Percentiles rank a stretch among this genome's conserved stretches.
Evolutionary conservation across 371 early-diverging fungal species (phyloP).

Genomic region (Apophysomyces variabilis): DNA sequence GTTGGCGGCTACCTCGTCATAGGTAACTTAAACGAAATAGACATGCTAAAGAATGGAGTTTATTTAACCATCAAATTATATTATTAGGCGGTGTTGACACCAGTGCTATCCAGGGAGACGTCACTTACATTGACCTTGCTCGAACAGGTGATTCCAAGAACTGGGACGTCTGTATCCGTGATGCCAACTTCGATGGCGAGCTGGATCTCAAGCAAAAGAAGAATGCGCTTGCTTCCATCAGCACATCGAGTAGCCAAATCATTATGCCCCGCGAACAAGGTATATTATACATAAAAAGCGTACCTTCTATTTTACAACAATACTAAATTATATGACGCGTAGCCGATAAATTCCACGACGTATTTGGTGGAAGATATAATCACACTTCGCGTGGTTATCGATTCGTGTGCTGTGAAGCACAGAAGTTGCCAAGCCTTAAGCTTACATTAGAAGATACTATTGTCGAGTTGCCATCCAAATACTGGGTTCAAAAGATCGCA

Average conservation of each 20-base stretch:
- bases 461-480: conserved; percentile 44
- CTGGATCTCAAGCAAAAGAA: conserved; percentile 35
- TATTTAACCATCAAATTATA: not conserved
- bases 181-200: conserved; percentile 37
- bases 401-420: conserved; percentile 43
- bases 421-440: conserved; percentile 41
- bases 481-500: conserved; percentile 38
- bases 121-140: conserved; percentile 41
- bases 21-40: conserved; percentile 15
- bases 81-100: conserved; percentile 43
- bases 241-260: conserved; percentile 40
- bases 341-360: conserved; percentile 46
- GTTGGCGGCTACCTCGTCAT: conserved; percentile 44
- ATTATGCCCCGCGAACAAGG: conserved; percentile 45
- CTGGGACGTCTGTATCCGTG: conserved; percentile 50
- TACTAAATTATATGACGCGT: conserved; percentile 1
- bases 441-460: conserved; percentile 39
- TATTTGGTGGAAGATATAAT: conserved; percentile 39
- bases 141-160: conserved; percentile 26
- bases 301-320: not conserved
- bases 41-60: not conserved
- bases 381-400: conserved; percentile 30
- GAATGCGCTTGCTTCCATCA: conserved; percentile 44
- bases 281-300: not conserved
- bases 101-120: conserved; percentile 38